phyloP scores from a whole-genome alignment of 2,329 filamentous ascomycete species.

The Neurospora sp. region DNA sequence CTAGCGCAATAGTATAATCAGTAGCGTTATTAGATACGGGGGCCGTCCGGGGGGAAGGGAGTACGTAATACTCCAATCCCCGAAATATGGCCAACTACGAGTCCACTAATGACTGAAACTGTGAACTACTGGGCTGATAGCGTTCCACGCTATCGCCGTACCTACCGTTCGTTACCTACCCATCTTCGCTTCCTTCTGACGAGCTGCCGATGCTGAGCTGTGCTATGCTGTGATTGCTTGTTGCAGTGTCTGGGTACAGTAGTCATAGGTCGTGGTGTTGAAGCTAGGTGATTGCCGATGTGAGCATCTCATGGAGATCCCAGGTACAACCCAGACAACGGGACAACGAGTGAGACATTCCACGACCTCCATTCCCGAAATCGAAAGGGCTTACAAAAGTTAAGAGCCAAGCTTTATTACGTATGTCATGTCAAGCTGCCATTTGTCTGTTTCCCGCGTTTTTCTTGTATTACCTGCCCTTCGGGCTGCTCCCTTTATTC shows the following conservation, averaged over 20 bases:
- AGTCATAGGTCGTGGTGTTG: neutral
- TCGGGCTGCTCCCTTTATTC: neutral
- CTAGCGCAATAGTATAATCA: neutral
- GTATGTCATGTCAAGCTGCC: neutral
- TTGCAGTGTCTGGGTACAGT: neutral
- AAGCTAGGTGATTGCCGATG: neutral
- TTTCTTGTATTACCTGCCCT: neutral
- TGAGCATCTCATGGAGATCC: neutral
- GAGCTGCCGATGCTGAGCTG: neutral
- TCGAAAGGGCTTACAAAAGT: neutral
- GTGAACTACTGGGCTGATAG: neutral
- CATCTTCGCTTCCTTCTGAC: neutral
- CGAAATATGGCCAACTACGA: neutral
- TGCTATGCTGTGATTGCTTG: neutral
- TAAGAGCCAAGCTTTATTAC: neutral
- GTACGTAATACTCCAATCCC: neutral
- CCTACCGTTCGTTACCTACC: neutral
- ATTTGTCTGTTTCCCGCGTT: neutral
- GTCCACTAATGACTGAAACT: neutral
- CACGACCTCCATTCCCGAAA: neutral
- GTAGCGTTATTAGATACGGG: neutral
- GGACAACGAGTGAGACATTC: neutral
- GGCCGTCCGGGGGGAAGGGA: neutral
- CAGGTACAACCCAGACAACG: neutral
- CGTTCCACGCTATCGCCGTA: neutral